Evolutionary conservation across 1,284 basidiomycete species (phyloP).

Genomic region (Takashimella koratensis): DNA sequence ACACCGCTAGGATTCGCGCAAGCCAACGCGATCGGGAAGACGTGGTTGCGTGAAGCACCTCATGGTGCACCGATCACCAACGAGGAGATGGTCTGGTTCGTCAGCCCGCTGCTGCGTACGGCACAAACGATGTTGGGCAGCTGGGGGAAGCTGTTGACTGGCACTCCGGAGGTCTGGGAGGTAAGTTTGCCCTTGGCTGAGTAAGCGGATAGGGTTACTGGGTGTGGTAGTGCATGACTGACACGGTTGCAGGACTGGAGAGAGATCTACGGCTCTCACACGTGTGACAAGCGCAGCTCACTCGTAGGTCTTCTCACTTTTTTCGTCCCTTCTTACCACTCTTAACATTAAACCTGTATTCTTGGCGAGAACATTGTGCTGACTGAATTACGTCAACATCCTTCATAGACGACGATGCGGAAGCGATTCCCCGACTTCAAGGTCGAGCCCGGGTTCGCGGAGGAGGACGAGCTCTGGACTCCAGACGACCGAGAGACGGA

Average conservation of each 20-base stretch:
- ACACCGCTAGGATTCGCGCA: constrained; percentile 65
- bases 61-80: constrained; percentile 60
- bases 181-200: no score
- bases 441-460: constrained; percentile 65
- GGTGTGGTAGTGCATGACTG: no score
- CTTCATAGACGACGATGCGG: constrained; percentile 57
- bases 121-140: constrained; percentile 64
- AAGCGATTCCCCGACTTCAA: constrained; percentile 59
- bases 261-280: constrained; percentile 47
- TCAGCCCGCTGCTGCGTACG: constrained; percentile 69
- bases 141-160: constrained; percentile 54
- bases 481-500: constrained; percentile 63
- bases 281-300: constrained; percentile 42
- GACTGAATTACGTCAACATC: no score
- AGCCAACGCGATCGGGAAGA: constrained; percentile 55
- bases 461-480: constrained; percentile 68
- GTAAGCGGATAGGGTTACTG: no score
- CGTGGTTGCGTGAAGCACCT: constrained; percentile 60
- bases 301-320: constrained; percentile 56
- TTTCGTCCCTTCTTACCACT: no score
- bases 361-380: no score
- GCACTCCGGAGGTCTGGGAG: constrained; percentile 42
- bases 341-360: no score
- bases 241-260: constrained; percentile 32
- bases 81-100: constrained; percentile 55